These are phyloP conservation scores for Sanghuangporus weigelae DNA, from an alignment of 1,284 basidiomycete species.

Conservation along the genomic window DNA sequence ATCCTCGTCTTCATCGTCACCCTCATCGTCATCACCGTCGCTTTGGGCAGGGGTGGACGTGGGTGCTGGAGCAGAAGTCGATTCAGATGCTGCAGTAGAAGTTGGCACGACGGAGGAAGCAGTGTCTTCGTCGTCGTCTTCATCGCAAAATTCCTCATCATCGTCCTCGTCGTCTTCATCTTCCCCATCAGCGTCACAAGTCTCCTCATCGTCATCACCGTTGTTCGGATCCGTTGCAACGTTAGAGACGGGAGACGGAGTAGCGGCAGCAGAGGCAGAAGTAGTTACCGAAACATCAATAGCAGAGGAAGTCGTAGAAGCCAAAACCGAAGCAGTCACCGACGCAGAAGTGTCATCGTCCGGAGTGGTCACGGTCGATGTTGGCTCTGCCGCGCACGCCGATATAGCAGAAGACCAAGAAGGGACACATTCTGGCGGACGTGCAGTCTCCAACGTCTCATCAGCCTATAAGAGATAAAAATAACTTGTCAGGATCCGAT, in stretches of 20 bases:
- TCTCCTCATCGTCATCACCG: slow-evolving; percentile 24
- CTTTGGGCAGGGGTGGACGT: neutral
- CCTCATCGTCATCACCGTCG: slow-evolving; percentile 22
- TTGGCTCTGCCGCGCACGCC: slow-evolving; percentile 24
- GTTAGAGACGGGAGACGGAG: neutral
- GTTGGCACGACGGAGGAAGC: slow-evolving; percentile 17
- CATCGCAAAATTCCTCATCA: slow-evolving; percentile 22
- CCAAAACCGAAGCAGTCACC: slow-evolving; percentile 7
- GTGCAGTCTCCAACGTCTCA: slow-evolving; percentile 12
- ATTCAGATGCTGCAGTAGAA: neutral
- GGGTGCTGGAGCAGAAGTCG: neutral
- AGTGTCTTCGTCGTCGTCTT: slow-evolving; percentile 26
- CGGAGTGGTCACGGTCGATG: slow-evolving; percentile 22
- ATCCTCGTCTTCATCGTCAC: slow-evolving; percentile 22
- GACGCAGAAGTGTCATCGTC: slow-evolving; percentile 25
- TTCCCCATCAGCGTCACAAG: slow-evolving; percentile 25
- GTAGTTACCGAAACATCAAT: slow-evolving; percentile 22
- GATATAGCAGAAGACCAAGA: slow-evolving; percentile 23
- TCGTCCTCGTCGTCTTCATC: slow-evolving; percentile 26
- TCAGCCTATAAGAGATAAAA: slow-evolving; percentile 2
- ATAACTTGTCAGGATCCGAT: neutral
- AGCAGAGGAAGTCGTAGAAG: slow-evolving; percentile 5
- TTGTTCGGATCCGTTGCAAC: slow-evolving; percentile 13
- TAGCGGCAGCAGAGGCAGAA: neutral
- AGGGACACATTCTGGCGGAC: slow-evolving; percentile 17